Percentiles rank a stretch among this genome's conserved stretches.
Evolutionary conservation across 75 land plant genomes (phyloP).

Genomic region (Gnetum montanum): DNA sequence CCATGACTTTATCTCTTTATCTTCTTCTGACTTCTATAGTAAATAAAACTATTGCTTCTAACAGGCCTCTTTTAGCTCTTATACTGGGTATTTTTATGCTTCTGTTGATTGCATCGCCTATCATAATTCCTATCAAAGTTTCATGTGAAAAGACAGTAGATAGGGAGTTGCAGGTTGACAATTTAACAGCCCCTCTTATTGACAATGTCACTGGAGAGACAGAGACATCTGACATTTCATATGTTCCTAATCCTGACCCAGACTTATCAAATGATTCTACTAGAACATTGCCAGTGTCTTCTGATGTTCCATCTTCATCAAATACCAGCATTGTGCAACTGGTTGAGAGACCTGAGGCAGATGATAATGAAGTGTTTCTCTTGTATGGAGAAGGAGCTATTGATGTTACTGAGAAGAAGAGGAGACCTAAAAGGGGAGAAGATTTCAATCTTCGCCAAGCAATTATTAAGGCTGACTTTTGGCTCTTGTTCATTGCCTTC

Average conservation of each 20-base stretch:
- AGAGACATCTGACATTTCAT: not conserved
- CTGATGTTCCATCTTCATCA: not conserved
- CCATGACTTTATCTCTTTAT: constrained; percentile 14
- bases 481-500: constrained; percentile 38
- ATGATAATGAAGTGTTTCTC: constrained; percentile 11
- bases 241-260: not conserved
- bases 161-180: not conserved
- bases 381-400: constrained; percentile 31
- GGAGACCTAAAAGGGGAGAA: constrained; percentile 31
- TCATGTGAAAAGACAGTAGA: not conserved
- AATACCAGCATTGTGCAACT: not conserved
- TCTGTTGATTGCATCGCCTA: constrained; percentile 17
- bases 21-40: constrained; percentile 13
- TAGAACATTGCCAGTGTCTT: not conserved
- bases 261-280: not conserved
- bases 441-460: constrained; percentile 36
- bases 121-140: constrained; percentile 10
- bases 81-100: constrained; percentile 14
- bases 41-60: constrained; percentile 6
- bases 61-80: not conserved
- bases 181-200: not conserved
- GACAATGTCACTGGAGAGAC: not conserved
- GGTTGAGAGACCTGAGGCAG: constrained; percentile 2
- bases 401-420: constrained; percentile 24
- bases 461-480: constrained; percentile 40